These are phyloP conservation scores for Irineochytrium annulatum DNA, from an alignment of 192 early-diverging fungal species.

Conservation along the genomic window DNA sequence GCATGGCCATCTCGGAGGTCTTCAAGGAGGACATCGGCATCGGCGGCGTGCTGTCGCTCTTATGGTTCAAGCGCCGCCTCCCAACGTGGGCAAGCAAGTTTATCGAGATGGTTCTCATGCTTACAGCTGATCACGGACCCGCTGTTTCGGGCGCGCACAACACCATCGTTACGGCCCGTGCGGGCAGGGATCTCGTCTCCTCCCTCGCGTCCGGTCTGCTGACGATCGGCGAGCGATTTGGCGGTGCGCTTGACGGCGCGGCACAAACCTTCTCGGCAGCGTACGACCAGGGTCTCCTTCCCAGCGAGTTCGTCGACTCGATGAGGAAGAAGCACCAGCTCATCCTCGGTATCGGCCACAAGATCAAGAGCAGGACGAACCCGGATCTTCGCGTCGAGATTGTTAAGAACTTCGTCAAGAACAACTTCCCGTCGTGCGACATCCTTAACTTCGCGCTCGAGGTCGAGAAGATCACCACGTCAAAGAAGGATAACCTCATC, in stretches of 20 bases:
- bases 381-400: constrained; percentile 94
- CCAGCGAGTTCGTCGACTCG: constrained; percentile 89
- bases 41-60: constrained; percentile 90
- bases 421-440: constrained; percentile 80
- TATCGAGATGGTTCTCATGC: constrained; percentile 99
- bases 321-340: constrained; percentile 96
- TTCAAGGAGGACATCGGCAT: constrained; percentile 99
- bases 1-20: constrained; percentile 96
- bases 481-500: constrained; percentile 90
- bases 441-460: constrained; percentile 91
- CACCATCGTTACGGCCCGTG: constrained; percentile 81
- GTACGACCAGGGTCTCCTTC: constrained; percentile 88
- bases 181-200: constrained; percentile 95
- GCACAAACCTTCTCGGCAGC: constrained; percentile 86
- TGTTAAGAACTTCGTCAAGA: constrained; percentile 88
- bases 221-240: constrained; percentile 97
- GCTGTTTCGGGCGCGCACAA: constrained; percentile 86
- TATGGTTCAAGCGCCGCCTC: constrained; percentile 98
- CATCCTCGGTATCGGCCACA: constrained; percentile 98
- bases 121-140: constrained; percentile 98
- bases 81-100: constrained; percentile 94
- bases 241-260: constrained; percentile 95
- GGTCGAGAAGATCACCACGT: constrained; percentile 92
- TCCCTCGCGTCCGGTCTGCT: constrained; percentile 91
- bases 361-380: constrained; percentile 99